These are phyloP conservation scores for Curvularia sp. DNA, from an alignment of 2,329 filamentous ascomycete species.

Conservation along the genomic window DNA sequence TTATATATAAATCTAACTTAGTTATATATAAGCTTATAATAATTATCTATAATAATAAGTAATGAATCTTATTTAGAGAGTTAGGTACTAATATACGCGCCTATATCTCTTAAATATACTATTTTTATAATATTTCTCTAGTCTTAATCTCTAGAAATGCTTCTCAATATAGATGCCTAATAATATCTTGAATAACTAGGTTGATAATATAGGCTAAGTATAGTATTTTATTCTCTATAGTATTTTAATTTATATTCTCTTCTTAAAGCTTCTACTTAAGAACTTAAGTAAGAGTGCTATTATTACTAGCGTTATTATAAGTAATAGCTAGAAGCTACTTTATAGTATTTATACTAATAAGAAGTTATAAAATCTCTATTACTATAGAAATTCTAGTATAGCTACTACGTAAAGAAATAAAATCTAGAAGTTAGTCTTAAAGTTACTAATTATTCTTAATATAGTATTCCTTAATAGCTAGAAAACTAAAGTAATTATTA, in stretches of 20 bases:
- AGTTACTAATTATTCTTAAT: background rate
- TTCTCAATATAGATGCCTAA: constrained; percentile 3
- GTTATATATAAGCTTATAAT: background rate
- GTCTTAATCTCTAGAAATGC: background rate
- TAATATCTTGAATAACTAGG: constrained; percentile 6
- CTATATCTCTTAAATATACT: background rate
- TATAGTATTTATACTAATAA: background rate
- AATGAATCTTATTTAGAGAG: background rate
- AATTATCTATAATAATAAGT: background rate
- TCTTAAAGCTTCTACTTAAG: background rate
- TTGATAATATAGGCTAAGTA: too few species aligned
- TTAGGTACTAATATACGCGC: background rate
- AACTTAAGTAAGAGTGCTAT: background rate
- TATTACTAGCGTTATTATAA: background rate
- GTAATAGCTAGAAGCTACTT: background rate
- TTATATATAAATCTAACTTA: too few species aligned
- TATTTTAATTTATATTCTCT: background rate
- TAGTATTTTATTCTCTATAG: background rate
- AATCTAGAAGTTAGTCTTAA: constrained; percentile 8
- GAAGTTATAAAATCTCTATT: background rate
- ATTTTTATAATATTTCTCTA: background rate
- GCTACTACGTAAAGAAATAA: constrained; percentile 8
- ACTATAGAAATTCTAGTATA: constrained; percentile 2
- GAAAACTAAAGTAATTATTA: constrained; percentile 12
- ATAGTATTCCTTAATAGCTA: too few species aligned